These are phyloP conservation scores for Fusarium sp. DNA, from an alignment of 2,329 filamentous ascomycete genomes.

Conservation along the genomic window DNA sequence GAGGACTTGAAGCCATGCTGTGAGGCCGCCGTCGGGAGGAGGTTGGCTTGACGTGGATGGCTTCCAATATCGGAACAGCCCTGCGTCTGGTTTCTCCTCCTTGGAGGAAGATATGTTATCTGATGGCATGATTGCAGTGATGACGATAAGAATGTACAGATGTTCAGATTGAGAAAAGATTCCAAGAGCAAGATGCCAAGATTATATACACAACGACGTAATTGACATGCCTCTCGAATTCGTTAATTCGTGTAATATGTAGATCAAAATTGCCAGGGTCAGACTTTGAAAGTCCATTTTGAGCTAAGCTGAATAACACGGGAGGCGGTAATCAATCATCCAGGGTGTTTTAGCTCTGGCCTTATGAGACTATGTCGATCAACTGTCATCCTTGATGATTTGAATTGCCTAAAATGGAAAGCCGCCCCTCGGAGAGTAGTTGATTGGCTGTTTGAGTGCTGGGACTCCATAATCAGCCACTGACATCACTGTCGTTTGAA, in stretches of 20 bases:
- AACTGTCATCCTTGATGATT: background rate
- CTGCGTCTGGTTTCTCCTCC: background rate
- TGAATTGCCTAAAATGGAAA: background rate
- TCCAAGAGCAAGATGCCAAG: too few species aligned
- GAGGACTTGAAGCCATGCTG: background rate
- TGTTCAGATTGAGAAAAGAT: too few species aligned
- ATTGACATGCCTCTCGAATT: too few species aligned
- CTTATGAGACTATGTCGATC: background rate
- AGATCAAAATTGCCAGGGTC: background rate
- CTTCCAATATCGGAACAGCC: background rate
- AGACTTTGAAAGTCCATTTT: background rate
- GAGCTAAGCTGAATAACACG: background rate
- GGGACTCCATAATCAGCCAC: background rate
- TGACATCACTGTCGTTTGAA: background rate
- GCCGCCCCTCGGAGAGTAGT: rapidly evolving
- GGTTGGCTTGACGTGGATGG: background rate
- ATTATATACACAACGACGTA: too few species aligned
- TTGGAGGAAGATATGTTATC: background rate
- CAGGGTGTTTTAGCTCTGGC: background rate
- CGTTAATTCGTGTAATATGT: too few species aligned
- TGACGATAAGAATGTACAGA: too few species aligned
- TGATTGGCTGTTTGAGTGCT: background rate
- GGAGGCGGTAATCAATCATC: too few species aligned
- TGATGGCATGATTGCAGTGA: background rate
- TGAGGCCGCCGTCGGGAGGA: background rate